Evolutionary conservation across 225 moss, liverwort and hornwort species (phyloP).

Genomic region (Neckera pumila): DNA sequence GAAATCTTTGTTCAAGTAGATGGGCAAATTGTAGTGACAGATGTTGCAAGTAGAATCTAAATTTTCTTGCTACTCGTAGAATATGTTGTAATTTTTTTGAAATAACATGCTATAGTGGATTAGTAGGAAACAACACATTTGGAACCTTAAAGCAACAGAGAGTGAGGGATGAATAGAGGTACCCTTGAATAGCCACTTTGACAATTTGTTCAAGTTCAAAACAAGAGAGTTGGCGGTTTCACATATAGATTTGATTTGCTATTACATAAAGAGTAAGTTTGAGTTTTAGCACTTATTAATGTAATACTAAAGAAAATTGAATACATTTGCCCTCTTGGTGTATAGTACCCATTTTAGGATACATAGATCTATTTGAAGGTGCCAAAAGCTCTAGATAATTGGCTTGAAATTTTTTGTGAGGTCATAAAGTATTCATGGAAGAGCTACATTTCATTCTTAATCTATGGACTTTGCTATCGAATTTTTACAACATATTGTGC

Average conservation of each 20-base stretch:
- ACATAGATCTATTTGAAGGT: neutral
- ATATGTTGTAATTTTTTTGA: too few relatives aligned
- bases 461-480: neutral
- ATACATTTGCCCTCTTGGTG: neutral
- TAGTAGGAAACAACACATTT: neutral
- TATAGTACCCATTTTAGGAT: too few relatives aligned
- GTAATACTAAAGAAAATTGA: neutral
- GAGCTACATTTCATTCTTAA: neutral
- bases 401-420: neutral
- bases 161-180: neutral
- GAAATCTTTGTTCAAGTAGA: neutral
- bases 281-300: rapidly evolving
- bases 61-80: rapidly evolving
- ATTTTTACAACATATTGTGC: neutral
- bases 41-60: neutral
- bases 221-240: rapidly evolving
- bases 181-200: rapidly evolving
- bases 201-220: neutral
- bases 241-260: rapidly evolving
- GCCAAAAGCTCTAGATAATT: neutral
- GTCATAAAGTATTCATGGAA: neutral
- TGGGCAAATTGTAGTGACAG: neutral
- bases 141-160: neutral
- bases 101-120: too few relatives aligned
- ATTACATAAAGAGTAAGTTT: neutral